Base-by-base conservation (phyloP, 305 asterid species). In the Fraxinus latifolia region DNA sequence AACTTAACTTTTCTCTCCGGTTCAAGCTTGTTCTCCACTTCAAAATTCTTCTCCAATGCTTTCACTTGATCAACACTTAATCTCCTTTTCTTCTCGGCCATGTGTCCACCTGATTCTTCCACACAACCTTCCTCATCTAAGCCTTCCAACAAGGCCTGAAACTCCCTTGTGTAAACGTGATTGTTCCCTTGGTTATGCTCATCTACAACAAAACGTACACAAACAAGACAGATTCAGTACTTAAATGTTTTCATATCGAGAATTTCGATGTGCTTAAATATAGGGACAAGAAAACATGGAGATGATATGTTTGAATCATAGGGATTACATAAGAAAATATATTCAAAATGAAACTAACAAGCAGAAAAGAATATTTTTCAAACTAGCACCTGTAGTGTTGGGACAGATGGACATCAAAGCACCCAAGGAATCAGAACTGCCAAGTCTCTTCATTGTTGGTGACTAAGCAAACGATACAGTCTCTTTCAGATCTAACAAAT, bases 381-480 rank as follows among this genome's bases (percentile, higher is more conserved):
- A 39, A 53, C 37, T 55, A 84, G 86, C 87, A 94, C 98, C 98
- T 95, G 97, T 82, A 73, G 97, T 79, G 84, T 88, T 88, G 82
- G 97, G 98, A 89, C 97, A 94, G 79, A 94, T 90, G 87, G 97
- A 82, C 91, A 95, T 93, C 85, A 93, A 84, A 86, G 91, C 96
- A 84, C 94, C 90, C 91, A 92, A 85, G 36, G 97, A 92, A 89
- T 93, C 97, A 77, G 90, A 87, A 81, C 94, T 90, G 83, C 88
- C 82, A 14, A 86, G 91, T 87, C 98, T 92, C 97, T 95, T 93
- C 98, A 95, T 95, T 77, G 78, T 89, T 84, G 85, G 50, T 55
- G 70, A 70, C 42, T 79, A 82, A 79, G 80, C 77, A 81, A 86
- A 58, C 17, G 71, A 78, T 70, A 72, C 62, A 29, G 23, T 50